Base-by-base conservation (phyloP, 495 filamentous ascomycete genomes). In the Cairneyella variabilis region DNA sequence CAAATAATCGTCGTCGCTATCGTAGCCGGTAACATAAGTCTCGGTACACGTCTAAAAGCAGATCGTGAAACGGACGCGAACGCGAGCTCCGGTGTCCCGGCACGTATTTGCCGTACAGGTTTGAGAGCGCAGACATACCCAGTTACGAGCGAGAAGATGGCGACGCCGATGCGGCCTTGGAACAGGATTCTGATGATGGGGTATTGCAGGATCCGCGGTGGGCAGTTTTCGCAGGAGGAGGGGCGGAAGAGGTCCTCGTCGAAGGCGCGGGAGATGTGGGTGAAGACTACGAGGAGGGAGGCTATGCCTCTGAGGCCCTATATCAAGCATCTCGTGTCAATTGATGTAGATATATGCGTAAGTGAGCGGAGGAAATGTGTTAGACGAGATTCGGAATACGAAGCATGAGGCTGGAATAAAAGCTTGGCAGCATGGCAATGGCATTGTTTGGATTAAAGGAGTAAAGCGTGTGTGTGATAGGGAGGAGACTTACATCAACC, bases 61-160 rank as follows among this genome's bases (percentile, higher is more conserved):
- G 79, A 82, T 60, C 80, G 83, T 34, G 77, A 74, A 42, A 87
- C 64, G 17, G 76, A 73, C 0, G 66, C 70, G 37, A 83, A 76
- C 16, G 80, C 76, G 0, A 63, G 72, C 26, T 79, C 66, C 25
- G 65, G 64, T 45, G 82, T 73, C 27, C 83, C 82, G 22, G 75
- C 72, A 12, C 78, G 77, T 28, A 71, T 70, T 45, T 80, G 75
- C 44, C 83, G 82, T 36, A 87, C 65, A 1, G 83, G 82, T 63
- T 85, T 85, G 36, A 87, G 64, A 6, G 83, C 80, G 62, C 82
- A 84, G 21, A 87, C 83, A 57, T 84, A 87, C 44, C 83, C 83
- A 16, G 83, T 83, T 36, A 87, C 72, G 53, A 87, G 77, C 44
- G 78, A 73, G 70, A 87, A 87, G 48, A 84, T 80, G 26, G 82